These are phyloP conservation scores for Fraxinus angustifolia DNA, from an alignment of 305 asterid species.

Conservation along the genomic window DNA sequence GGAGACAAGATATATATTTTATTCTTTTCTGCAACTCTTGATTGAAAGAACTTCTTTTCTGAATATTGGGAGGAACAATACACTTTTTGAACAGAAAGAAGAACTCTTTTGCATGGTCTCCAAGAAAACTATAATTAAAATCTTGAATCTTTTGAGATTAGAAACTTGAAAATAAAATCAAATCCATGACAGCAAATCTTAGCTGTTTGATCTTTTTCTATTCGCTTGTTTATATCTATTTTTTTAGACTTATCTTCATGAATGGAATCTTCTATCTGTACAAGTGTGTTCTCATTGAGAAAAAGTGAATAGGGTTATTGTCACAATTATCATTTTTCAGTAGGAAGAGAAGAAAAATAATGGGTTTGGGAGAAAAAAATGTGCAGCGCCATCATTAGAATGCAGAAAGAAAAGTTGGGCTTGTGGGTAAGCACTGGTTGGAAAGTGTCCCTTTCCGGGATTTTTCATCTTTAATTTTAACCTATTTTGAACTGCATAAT, in stretches of 20 bases:
- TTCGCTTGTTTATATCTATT: constrained; percentile 35
- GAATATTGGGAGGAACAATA: constrained; percentile 32
- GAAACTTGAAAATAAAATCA: constrained; percentile 15
- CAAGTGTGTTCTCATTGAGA: constrained; percentile 36
- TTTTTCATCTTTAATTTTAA: constrained; percentile 26
- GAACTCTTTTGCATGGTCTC: constrained; percentile 75
- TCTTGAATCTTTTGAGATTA: constrained; percentile 52
- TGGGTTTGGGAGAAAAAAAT: constrained; percentile 10
- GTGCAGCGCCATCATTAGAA: constrained; percentile 44
- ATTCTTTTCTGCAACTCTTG: constrained; percentile 32
- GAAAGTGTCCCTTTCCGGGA: constrained; percentile 15
- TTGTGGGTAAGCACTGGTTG: constrained; percentile 30
- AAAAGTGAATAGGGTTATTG: constrained; percentile 25
- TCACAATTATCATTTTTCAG: constrained; percentile 32
- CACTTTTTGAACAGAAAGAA: constrained; percentile 46
- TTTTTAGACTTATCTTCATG: constrained; percentile 48
- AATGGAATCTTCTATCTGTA: constrained; percentile 53
- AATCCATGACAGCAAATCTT: constrained; percentile 54
- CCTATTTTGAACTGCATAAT: constrained; percentile 21
- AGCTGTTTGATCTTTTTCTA: constrained; percentile 38
- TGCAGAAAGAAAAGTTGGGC: constrained; percentile 31
- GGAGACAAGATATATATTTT: constrained; percentile 24
- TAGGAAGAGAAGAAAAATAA: constrained; percentile 25
- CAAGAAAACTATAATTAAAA: constrained; percentile 57
- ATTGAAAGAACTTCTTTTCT: constrained; percentile 36